Evolutionary conservation across 495 filamentous ascomycete genomes (phyloP), one percentile per base, ranked within the genome.

Genomic region (Xylaria flabelliformis): DNA sequence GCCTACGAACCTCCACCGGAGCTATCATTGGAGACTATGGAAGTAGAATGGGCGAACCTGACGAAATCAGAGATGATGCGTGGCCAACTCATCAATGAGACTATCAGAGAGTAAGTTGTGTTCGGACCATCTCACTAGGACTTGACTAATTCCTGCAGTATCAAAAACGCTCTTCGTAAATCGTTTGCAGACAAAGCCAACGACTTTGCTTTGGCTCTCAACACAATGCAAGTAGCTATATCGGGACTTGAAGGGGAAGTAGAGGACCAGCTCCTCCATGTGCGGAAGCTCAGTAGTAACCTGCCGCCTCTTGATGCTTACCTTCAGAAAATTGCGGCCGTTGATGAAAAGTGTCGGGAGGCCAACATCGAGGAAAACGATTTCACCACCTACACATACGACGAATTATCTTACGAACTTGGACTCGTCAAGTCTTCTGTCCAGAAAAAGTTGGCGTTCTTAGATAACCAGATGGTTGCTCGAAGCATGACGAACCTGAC

Each of bases 341-440:
- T 97, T 36, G 94, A 97, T 75, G 87, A 89, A 74, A 94, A 97
- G 81, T 98, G 97, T 79, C 89, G 90, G 53, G 95, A 99, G 84
- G 96, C 96, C 56, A 98, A 98, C 80, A 97, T 98, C 58, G 96
- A 99, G 81, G 96, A 99, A 79, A 99, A 99, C 80, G 96, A 99
- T 81, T 97, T 95, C 82, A 99, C 96, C 6, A 97, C 95, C 3
- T 98, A 97, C 83, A 97, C 94, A 13, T 93, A 97, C 76, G 96
- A 99, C 79, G 96, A 99, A 80, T 88, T 99, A 24, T 90, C 90
- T 58, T 99, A 99, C 85, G 96, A 99, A 79, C 87, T 98, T 48
- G 92, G 92, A 7, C 87, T 99, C 5, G 96, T 98, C 39, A 93
- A 92, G 71, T 91, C 92, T 19, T 95, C 92, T 36, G 96, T 99